phyloP scores from a whole-genome alignment of 495 filamentous ascomycete genomes.

The Penicillium goetzii region DNA sequence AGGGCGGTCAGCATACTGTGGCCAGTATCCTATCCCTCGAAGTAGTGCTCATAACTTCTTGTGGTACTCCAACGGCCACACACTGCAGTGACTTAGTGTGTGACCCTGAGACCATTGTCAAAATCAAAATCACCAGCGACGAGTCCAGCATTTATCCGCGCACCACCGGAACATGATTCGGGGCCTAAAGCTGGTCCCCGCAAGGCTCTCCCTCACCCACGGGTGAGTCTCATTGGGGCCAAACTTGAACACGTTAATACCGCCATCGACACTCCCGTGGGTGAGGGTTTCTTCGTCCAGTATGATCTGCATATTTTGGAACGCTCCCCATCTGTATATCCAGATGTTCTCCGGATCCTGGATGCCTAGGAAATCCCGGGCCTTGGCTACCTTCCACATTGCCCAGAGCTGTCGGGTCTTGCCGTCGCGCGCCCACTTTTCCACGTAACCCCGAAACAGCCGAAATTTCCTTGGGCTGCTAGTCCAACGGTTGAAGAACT shows the following conservation, averaged over 20 bases:
- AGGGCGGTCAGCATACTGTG: no score
- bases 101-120: no score
- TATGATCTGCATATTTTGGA: no score
- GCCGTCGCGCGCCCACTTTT: background rate
- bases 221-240: constrained; percentile 5
- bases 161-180: constrained; percentile 10
- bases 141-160: background rate
- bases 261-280: background rate
- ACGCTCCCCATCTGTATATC: background rate
- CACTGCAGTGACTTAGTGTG: no score
- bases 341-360: background rate
- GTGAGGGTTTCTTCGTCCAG: background rate
- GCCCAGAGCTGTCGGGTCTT: background rate
- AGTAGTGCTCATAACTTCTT: no score
- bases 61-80: no score
- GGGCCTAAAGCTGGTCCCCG: background rate
- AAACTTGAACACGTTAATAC: background rate
- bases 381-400: background rate
- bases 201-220: constrained; percentile 6
- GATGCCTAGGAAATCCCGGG: background rate
- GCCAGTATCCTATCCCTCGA: no score
- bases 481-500: background rate
- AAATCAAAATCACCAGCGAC: background rate
- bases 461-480: no score
- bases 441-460: background rate